Base-by-base conservation (phyloP, 345 rosid genomes). In the Orychophragmus violaceus region DNA sequence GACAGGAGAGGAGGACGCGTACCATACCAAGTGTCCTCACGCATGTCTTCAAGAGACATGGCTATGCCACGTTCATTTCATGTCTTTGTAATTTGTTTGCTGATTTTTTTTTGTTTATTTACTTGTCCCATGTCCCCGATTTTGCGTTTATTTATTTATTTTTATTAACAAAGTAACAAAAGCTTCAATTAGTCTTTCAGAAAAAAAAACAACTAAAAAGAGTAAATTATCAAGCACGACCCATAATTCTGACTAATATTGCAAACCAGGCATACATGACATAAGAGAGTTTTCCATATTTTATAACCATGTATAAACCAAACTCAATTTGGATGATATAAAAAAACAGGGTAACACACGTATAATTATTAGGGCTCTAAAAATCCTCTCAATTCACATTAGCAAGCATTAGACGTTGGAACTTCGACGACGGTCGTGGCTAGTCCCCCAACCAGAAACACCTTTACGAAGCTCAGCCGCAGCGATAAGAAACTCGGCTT, bases 401-500 rank as follows among this genome's bases (percentile, higher is more conserved):
- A n/a, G n/a, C 1, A 32, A 12, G 59, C 4, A 19, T n/a, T 32
- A 73, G 33, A 73, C 49, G 16, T 74, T 13, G 32, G 77, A 27
- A 60, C 35, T 67, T 46, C 60, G 66, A 56, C 60, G 70, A 56
- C 78, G 79, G 72, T 88, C 91, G 23, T 71, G 83, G 62, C 75
- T 63, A 35, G 28, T 50, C 10, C 95, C 97, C 97, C 87, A 84
- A 8, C 72, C 62, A 25, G 75, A 81, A 62, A 89, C 73, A 17
- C 98, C 96, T 5, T 73, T 70, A 71, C 83, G 95, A 66, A 92
- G 77, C 82, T 89, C 96, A 1, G 74, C 82, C 3, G 89, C 88
- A 0, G 96, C 91, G 0, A 84, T 66, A 54, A 92, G 56, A 74
- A 89, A 89, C 82, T 89, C 93, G 0, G 77, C 78, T 0, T 89